Conservation (phyloP, 2,329 filamentous ascomycete species). For the Metarhizium album region DNA sequence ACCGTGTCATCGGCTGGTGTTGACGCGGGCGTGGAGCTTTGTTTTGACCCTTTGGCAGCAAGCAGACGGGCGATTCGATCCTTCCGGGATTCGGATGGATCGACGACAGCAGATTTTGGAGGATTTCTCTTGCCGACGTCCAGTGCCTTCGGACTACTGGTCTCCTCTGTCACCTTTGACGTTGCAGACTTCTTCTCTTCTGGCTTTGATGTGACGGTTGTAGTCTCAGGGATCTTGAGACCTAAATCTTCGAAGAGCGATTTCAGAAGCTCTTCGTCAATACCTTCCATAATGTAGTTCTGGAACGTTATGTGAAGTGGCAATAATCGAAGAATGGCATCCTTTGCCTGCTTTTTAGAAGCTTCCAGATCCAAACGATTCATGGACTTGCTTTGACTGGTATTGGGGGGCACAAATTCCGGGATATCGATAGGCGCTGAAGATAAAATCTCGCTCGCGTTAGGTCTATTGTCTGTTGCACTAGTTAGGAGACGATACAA, state of each 20-base stretch:
- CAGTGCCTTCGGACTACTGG: neutral
- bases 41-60: conserved; percentile 58
- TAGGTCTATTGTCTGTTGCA: neutral
- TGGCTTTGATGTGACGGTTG: neutral
- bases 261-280: conserved; percentile 52
- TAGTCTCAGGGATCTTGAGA: conserved; percentile 30
- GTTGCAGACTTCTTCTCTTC: neutral
- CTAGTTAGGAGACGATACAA: neutral
- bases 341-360: conserved; percentile 49
- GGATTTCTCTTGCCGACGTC: neutral
- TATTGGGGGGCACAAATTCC: neutral
- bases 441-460: neutral
- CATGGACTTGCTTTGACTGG: neutral
- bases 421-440: neutral
- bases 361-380: conserved; percentile 19
- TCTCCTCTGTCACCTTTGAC: neutral
- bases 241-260: conserved; percentile 59
- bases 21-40: conserved; percentile 11
- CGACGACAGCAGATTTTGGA: conserved; percentile 5
- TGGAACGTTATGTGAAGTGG: conserved; percentile 61
- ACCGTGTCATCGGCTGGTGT: conserved; percentile 5
- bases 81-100: conserved; percentile 52
- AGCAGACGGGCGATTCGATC: conserved; percentile 67
- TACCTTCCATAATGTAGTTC: conserved; percentile 62
- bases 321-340: conserved; percentile 55